Percentiles rank a stretch among this genome's conserved stretches.
phyloP scores from a whole-genome alignment of 169 alveolate species.

The Cryptosporidium xiaoi region DNA sequence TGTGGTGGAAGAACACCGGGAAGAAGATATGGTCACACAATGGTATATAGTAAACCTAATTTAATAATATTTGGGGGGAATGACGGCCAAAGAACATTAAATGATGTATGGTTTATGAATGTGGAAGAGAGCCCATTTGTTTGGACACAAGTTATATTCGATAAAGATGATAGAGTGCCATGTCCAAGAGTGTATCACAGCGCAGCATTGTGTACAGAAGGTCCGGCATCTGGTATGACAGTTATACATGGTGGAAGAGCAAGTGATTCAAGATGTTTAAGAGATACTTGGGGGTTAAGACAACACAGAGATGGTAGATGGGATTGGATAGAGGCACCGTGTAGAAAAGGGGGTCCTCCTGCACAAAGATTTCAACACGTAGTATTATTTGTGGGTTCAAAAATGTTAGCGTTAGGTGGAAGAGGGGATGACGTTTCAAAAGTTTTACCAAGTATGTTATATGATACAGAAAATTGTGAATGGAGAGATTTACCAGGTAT shows the following conservation, averaged over 20 bases:
- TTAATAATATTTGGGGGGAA: constrained; percentile 98
- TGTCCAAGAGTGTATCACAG: constrained; percentile 96
- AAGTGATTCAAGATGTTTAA: constrained; percentile 92
- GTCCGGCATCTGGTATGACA: constrained; percentile 99
- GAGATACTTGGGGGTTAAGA: constrained; percentile 99
- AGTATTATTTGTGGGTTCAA: constrained; percentile 88
- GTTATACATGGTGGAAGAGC: constrained; percentile 98
- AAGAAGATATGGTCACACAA: constrained; percentile 98
- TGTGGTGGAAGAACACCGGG: constrained; percentile 97
- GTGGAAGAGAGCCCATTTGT: constrained; percentile 97
- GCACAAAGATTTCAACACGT: constrained; percentile 93
- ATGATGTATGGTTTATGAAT: constrained; percentile 97
- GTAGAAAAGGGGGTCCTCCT: constrained; percentile 87
- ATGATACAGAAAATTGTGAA: constrained; percentile 95
- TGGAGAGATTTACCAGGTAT: constrained; percentile 93
- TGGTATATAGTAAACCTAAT: constrained; percentile 96
- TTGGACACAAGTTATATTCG: constrained; percentile 92
- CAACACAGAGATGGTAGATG: constrained; percentile 99
- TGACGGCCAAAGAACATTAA: constrained; percentile 93
- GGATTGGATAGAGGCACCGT: constrained; percentile 99
- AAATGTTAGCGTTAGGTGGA: constrained; percentile 95
- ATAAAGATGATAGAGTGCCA: constrained; percentile 88
- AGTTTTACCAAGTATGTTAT: constrained; percentile 89
- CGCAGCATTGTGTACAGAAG: constrained; percentile 91
- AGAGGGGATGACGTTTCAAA: constrained; percentile 92